Conservation (phyloP, 768 basidiomycete genomes). For the Russula earlei region DNA sequence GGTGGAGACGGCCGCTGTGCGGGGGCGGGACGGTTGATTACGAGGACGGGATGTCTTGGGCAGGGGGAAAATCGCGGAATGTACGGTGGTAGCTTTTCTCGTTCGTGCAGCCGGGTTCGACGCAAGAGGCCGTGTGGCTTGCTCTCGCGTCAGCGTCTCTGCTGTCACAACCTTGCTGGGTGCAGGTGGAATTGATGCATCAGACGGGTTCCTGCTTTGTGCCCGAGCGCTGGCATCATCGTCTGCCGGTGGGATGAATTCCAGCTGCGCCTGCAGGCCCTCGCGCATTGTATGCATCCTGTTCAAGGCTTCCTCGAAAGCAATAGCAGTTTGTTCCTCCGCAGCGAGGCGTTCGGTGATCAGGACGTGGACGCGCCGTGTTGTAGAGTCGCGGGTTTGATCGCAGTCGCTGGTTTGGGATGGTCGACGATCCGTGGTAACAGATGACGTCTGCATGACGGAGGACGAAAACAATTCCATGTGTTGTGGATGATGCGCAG, state of each 20-base stretch:
- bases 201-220: neutral
- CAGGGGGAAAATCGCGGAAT: constrained; percentile 7
- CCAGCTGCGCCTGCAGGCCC: constrained; percentile 15
- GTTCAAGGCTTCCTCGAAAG: constrained; percentile 14
- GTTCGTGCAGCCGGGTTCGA: neutral
- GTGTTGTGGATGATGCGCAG: constrained; percentile 17
- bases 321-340: constrained; percentile 5
- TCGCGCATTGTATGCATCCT: constrained; percentile 17
- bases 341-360: constrained; percentile 18
- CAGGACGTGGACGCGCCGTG: constrained; percentile 10
- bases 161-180: constrained; percentile 15
- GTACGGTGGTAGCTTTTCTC: neutral
- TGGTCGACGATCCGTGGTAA: constrained; percentile 8
- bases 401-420: constrained; percentile 10
- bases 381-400: neutral
- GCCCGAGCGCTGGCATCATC: constrained; percentile 8
- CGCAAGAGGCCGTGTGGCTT: constrained; percentile 13
- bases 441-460: constrained; percentile 15
- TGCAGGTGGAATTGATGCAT: constrained; percentile 7
- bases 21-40: constrained; percentile 3
- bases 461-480: constrained; percentile 4
- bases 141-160: neutral
- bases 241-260: neutral
- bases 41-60: constrained; percentile 8
- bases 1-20: neutral